These are phyloP conservation scores for Mycosphaerella sp. DNA, from an alignment of 2,329 filamentous ascomycete genomes.

Conservation along the genomic window DNA sequence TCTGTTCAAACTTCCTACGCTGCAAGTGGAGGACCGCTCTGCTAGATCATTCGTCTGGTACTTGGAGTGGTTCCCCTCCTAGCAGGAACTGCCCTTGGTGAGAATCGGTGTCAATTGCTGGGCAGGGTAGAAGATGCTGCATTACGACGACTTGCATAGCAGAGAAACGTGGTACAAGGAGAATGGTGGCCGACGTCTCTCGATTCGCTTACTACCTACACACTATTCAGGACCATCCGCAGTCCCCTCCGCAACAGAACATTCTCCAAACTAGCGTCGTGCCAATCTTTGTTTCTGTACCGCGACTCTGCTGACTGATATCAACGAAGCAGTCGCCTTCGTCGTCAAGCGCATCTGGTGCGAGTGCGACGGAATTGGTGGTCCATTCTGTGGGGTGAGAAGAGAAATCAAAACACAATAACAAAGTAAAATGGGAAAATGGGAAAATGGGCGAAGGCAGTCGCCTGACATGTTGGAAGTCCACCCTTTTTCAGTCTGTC, in stretches of 20 bases:
- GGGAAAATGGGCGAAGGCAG: constrained; percentile 25
- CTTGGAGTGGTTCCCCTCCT: no score
- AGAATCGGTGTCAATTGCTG: no score
- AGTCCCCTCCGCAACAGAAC: constrained; percentile 11
- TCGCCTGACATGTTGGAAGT: constrained; percentile 17
- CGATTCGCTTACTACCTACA: constrained; percentile 7
- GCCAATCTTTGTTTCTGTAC: constrained; percentile 9
- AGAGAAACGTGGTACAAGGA: background rate
- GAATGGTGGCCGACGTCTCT: constrained; percentile 13
- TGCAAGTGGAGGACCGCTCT: no score
- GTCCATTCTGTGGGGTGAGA: constrained; percentile 9
- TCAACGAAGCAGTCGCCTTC: constrained; percentile 8
- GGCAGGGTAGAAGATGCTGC: no score
- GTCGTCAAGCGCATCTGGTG: constrained; percentile 9
- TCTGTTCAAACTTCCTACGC: no score
- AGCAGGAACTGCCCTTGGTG: no score
- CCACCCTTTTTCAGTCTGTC: constrained; percentile 1
- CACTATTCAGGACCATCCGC: constrained; percentile 13
- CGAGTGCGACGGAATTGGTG: constrained; percentile 11
- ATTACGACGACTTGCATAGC: background rate
- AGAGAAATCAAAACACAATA: constrained; percentile 8
- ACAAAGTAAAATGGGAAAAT: constrained; percentile 13
- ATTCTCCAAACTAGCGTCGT: constrained; percentile 14
- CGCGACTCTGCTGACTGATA: background rate
- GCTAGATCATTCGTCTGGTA: no score